Base-by-base conservation (phyloP, 2,329 filamentous ascomycete genomes). In the Penicillium sp. region DNA sequence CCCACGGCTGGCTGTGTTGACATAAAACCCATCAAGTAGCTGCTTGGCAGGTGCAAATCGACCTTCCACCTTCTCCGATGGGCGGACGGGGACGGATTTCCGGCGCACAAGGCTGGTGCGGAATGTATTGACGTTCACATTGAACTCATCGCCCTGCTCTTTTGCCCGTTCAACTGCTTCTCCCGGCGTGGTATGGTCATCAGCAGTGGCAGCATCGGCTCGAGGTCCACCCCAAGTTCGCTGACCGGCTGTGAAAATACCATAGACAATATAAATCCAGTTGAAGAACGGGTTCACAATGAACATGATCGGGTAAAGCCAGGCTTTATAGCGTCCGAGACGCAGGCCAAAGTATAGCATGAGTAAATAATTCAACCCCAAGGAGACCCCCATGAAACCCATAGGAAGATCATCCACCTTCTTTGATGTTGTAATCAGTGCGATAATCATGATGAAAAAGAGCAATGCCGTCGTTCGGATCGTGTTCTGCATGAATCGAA, bases 191-290 rank as follows among this genome's bases (percentile, higher is more conserved):
- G 87, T 94, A 56, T 85, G 78, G 12, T 82, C 78, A 70, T 95
- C 88, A 3, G 92, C 92, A 38, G 86, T 82, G 30, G 89, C 90
- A 0, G 92, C 92, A 73, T 97, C 93, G 1, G 91, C 91, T 67
- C 93, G 84, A 11, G 93, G 94, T 0, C 93, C 93, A 62, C 93
- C 93, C 93, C 94, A 99, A 1, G 93, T 97, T 61, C 93, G 84
- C 72, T 96, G 91, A 19, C 92, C 91, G 30, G 92, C 91, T 0
- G 93, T 97, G 74, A 96, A 94, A 64, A 96, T 95, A 42, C 91
- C 92, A 72, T 97, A 96, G 2, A 96, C 88, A 89, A 97, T 96
- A 77, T 97, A 97, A 56, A 91, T 84, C 93, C 93, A 97, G 75
- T 97, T 97, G 81, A 97, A 92, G 70, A 97, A 95, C 0, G 94